A percentile compares a stretch with the other conserved stretches of the same genome.
Evolutionary conservation across 192 early-diverging fungal species (phyloP).

Genomic region (Chytriomyces hyalinus): DNA sequence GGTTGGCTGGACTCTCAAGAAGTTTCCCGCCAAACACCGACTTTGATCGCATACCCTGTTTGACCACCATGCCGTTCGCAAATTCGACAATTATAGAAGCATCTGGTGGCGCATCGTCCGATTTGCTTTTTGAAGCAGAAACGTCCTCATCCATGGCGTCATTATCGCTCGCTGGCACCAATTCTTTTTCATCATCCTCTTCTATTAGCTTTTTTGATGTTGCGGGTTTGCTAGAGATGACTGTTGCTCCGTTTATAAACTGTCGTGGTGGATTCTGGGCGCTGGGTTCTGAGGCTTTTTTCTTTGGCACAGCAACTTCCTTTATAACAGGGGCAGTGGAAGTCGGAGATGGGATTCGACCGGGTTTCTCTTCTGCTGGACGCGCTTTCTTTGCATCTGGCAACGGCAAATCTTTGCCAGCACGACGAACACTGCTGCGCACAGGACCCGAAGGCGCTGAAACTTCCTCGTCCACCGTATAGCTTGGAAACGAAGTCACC

Average conservation of each 20-base stretch:
- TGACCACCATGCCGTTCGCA: background rate
- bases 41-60: background rate
- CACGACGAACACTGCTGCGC: background rate
- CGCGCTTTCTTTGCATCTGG: background rate
- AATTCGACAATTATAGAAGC: background rate
- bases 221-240: slow-evolving; percentile 1
- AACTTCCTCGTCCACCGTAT: slow-evolving; percentile 5
- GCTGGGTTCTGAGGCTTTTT: background rate
- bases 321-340: background rate
- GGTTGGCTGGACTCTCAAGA: background rate
- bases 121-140: background rate
- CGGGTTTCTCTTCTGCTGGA: background rate
- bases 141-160: background rate
- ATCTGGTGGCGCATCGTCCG: background rate
- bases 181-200: background rate
- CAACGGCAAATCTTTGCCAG: no score
- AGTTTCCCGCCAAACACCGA: background rate
- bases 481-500: slow-evolving; percentile 4
- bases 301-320: background rate
- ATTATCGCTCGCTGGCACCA: background rate
- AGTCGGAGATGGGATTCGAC: background rate
- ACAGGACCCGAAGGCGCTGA: background rate
- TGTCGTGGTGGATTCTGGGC: background rate
- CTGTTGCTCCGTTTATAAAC: slow-evolving; percentile 2
- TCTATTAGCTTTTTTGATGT: background rate